These are phyloP conservation scores for Penicillium occitanis DNA, from an alignment of 2,329 filamentous ascomycete species.

Conservation along the genomic window DNA sequence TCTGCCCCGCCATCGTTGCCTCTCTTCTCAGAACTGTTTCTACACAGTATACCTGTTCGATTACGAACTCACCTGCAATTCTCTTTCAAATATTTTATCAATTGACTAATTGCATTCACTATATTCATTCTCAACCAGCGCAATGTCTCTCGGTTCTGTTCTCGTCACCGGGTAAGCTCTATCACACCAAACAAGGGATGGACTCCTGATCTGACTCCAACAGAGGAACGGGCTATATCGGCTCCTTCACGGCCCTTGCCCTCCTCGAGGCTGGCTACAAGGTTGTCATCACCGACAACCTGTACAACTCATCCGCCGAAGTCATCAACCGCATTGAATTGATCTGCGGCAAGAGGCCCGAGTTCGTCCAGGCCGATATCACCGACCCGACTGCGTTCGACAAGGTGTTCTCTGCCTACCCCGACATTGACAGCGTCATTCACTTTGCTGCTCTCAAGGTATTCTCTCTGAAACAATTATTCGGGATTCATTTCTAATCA, in stretches of 20 bases:
- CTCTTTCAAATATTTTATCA: background rate
- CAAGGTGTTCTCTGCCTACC: conserved; percentile 82
- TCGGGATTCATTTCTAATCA: background rate
- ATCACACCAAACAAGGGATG: too few relatives aligned
- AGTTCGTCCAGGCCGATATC: conserved; percentile 83
- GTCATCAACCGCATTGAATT: conserved; percentile 93
- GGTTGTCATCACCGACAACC: conserved; percentile 92
- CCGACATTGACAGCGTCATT: conserved; percentile 95
- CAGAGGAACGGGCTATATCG: conserved; percentile 98
- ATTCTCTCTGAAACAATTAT: background rate
- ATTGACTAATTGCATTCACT: background rate
- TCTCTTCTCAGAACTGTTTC: background rate
- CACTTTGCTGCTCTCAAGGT: conserved; percentile 98
- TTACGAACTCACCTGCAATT: background rate
- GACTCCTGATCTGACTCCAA: conserved; percentile 5
- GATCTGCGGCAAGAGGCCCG: conserved; percentile 81
- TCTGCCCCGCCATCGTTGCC: conserved; percentile 18
- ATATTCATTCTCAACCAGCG: background rate
- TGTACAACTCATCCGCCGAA: conserved; percentile 94
- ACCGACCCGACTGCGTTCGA: conserved; percentile 82
- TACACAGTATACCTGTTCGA: background rate
- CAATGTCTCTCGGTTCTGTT: conserved; percentile 81
- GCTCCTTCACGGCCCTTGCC: conserved; percentile 90
- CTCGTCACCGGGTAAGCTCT: conserved; percentile 81
- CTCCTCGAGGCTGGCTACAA: conserved; percentile 94